phyloP scores from a whole-genome alignment of 495 filamentous ascomycete species.

The Neurospora terricola region DNA sequence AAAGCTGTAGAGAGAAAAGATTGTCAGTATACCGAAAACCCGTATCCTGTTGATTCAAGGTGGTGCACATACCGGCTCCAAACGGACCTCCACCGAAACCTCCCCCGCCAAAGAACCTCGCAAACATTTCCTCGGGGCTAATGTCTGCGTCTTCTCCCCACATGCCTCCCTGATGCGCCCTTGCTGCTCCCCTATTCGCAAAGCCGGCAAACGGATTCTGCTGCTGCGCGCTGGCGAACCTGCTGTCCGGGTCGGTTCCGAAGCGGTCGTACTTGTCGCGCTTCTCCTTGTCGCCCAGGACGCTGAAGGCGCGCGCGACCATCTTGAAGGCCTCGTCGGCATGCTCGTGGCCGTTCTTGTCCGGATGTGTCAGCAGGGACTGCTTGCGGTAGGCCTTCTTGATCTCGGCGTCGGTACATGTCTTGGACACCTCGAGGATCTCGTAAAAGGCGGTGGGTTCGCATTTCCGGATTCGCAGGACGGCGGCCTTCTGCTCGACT shows the following conservation, averaged over 20 bases:
- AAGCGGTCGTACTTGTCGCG: conserved; percentile 75
- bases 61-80: conserved; percentile 16
- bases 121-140: conserved; percentile 91
- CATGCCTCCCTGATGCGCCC: conserved; percentile 42
- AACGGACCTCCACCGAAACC: conserved; percentile 58
- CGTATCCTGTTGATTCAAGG: not conserved
- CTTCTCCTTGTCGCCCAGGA: conserved; percentile 90
- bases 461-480: conserved; percentile 77
- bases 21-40: not conserved
- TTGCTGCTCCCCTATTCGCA: conserved; percentile 34
- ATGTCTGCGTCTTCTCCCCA: conserved; percentile 72
- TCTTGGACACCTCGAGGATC: conserved; percentile 56
- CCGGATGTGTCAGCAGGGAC: conserved; percentile 82
- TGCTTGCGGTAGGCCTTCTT: conserved; percentile 94
- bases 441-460: conserved; percentile 82
- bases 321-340: conserved; percentile 98
- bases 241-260: conserved; percentile 83
- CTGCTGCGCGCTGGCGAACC: conserved; percentile 53
- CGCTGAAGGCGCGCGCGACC: conserved; percentile 86
- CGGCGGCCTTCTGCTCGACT: conserved; percentile 78
- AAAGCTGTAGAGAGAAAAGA: conserved; percentile 30
- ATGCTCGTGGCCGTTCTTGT: conserved; percentile 95
- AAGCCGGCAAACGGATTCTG: conserved; percentile 70
- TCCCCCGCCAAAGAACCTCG: conserved; percentile 83
- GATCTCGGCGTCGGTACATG: conserved; percentile 68